Evolutionary conservation across 2,329 filamentous ascomycete genomes (phyloP).

Genomic region (Niveomyces coronatus): DNA sequence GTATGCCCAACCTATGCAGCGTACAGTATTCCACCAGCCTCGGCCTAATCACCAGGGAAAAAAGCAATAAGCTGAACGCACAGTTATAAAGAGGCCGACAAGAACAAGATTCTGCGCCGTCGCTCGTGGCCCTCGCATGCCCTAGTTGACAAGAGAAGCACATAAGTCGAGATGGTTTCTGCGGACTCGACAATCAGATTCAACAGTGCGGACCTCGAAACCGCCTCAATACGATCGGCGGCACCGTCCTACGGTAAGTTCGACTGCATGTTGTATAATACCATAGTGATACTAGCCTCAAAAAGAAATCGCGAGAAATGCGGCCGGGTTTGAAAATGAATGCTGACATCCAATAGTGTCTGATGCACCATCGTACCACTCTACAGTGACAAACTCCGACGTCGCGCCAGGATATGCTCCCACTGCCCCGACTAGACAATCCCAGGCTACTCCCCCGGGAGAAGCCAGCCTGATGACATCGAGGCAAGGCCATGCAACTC

Average conservation of each 20-base stretch:
- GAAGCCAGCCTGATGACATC: conserved; percentile 14
- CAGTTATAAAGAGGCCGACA: neutral
- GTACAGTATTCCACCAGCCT: too few relatives aligned
- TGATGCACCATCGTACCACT: conserved; percentile 55
- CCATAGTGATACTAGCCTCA: conserved; percentile 11
- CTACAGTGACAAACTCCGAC: conserved; percentile 37
- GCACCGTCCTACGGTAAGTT: conserved; percentile 57
- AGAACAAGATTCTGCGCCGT: too few relatives aligned
- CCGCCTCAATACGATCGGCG: conserved; percentile 53
- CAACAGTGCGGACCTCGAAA: conserved; percentile 50
- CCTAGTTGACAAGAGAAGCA: neutral
- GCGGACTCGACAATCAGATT: conserved; percentile 20
- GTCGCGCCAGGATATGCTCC: conserved; percentile 42
- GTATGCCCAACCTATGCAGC: too few relatives aligned
- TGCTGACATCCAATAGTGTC: conserved; percentile 35
- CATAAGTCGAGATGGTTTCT: conserved; percentile 15
- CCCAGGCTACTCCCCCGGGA: conserved; percentile 10
- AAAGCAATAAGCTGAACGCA: too few relatives aligned
- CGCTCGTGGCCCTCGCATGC: neutral
- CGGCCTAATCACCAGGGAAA: too few relatives aligned
- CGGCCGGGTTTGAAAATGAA: neutral
- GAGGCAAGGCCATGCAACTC: conserved; percentile 13
- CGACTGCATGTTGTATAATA: conserved; percentile 8
- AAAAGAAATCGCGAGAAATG: neutral
- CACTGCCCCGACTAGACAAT: conserved; percentile 11